Percentiles rank a stretch among this genome's conserved stretches.
phyloP scores from a whole-genome alignment of 805 yeast genomes.

The Monosporozyma unispora region DNA sequence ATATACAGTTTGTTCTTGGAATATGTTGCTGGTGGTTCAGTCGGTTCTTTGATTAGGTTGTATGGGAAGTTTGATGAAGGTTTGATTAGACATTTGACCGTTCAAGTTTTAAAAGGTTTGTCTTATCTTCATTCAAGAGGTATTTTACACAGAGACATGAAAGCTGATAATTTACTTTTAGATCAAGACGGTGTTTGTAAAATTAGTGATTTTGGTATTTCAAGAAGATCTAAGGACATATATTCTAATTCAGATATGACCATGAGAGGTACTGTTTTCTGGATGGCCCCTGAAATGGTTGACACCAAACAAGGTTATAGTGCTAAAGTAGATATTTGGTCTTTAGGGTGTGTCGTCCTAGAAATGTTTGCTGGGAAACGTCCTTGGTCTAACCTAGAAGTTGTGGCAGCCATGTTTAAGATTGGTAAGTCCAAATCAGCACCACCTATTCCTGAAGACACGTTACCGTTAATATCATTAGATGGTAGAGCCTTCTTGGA shows the following conservation, averaged over 20 bases:
- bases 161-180: constrained; percentile 85
- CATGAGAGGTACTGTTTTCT: constrained; percentile 96
- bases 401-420: constrained; percentile 88
- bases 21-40: constrained; percentile 97
- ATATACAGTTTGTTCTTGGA: constrained; percentile 84
- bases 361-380: constrained; percentile 97
- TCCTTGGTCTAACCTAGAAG: constrained; percentile 96
- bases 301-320: constrained; percentile 90
- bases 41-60: constrained; percentile 72
- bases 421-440: constrained; percentile 78
- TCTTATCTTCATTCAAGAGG: constrained; percentile 83
- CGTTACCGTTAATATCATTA: constrained; percentile 50
- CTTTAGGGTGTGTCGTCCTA: constrained; percentile 90
- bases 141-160: constrained; percentile 85
- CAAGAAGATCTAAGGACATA: constrained; percentile 75
- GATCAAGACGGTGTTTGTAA: constrained; percentile 92
- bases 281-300: constrained; percentile 99
- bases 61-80: constrained; percentile 81
- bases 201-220: constrained; percentile 93
- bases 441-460: constrained; percentile 95
- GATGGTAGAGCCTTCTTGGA: constrained; percentile 66
- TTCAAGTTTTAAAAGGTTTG: constrained; percentile 76
- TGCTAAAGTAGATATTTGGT: constrained; percentile 98
- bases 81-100: constrained; percentile 60
- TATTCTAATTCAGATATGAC: constrained; percentile 94